These are phyloP conservation scores for Penicillium aurantiogriseum DNA, from an alignment of 2,329 filamentous ascomycete species.

Conservation along the genomic window DNA sequence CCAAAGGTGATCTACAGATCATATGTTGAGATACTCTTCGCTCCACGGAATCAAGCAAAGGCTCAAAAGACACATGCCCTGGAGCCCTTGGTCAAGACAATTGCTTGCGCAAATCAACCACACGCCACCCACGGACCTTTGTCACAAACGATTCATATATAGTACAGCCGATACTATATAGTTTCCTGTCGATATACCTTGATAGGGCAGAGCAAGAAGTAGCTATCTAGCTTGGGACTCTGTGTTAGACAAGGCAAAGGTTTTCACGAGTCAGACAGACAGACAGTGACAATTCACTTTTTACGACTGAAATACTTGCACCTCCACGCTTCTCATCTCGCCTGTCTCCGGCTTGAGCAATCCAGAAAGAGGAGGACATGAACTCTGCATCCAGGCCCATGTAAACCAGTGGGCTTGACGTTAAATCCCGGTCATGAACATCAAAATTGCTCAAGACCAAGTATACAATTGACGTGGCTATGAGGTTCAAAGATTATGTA, in stretches of 20 bases:
- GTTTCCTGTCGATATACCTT: constrained; percentile 68
- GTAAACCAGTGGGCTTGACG: constrained; percentile 20
- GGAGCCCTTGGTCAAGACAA: constrained; percentile 2
- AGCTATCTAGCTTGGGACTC: constrained; percentile 64
- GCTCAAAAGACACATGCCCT: background rate
- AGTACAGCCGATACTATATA: constrained; percentile 57
- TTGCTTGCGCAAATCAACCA: constrained; percentile 18
- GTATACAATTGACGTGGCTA: background rate
- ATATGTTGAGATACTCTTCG: background rate
- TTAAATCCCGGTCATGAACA: constrained; percentile 11
- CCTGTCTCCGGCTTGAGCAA: constrained; percentile 17
- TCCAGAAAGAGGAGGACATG: constrained; percentile 6
- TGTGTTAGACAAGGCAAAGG: constrained; percentile 67
- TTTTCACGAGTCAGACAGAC: constrained; percentile 35
- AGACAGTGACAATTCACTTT: constrained; percentile 40
- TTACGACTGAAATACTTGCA: constrained; percentile 37
- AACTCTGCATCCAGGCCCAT: constrained; percentile 15
- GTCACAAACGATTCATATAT: constrained; percentile 41
- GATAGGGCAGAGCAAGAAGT: constrained; percentile 62
- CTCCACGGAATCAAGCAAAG: background rate
- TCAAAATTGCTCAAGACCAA: constrained; percentile 1
- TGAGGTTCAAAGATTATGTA: background rate
- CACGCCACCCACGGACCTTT: constrained; percentile 30
- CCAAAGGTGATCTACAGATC: background rate
- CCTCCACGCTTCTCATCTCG: constrained; percentile 25